Evolutionary conservation across 129 eudicot genomes (phyloP).

Genomic region (Ambrosia trifida): DNA sequence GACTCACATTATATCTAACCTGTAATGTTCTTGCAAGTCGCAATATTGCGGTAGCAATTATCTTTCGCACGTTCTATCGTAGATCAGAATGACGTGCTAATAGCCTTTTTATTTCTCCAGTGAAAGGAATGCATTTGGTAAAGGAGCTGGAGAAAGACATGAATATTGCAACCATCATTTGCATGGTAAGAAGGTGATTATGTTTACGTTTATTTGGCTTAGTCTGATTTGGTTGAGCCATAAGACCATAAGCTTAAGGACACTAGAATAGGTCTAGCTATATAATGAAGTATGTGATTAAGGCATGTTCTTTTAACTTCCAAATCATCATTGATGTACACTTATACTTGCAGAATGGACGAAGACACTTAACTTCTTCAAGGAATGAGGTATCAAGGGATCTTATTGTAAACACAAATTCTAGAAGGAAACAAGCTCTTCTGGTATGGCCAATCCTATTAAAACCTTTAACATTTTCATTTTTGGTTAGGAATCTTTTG

Average conservation of each 20-base stretch:
- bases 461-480: neutral
- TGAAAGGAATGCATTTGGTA: constrained; percentile 95
- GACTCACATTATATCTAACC: constrained; percentile 14
- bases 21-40: constrained; percentile 8
- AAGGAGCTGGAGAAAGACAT: constrained; percentile 90
- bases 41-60: constrained; percentile 26
- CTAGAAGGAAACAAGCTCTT: constrained; percentile 88
- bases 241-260: constrained; percentile 17
- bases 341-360: constrained; percentile 78
- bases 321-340: constrained; percentile 27
- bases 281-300: constrained; percentile 10
- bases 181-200: constrained; percentile 85
- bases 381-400: constrained; percentile 98
- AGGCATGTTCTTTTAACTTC: neutral
- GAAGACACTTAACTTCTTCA: constrained; percentile 86
- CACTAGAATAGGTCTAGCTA: constrained; percentile 14
- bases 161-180: constrained; percentile 93
- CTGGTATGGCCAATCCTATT: constrained; percentile 51
- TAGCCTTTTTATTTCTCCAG: constrained; percentile 40
- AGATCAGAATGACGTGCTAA: constrained; percentile 24
- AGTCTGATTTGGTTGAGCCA: constrained; percentile 14
- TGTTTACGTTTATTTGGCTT: constrained; percentile 28
- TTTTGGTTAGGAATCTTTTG: constrained; percentile 2
- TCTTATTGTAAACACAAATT: constrained; percentile 80
- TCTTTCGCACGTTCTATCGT: neutral